phyloP scores from a whole-genome alignment of 148 eudicot genomes.

The Rhododendron williamsianum region DNA sequence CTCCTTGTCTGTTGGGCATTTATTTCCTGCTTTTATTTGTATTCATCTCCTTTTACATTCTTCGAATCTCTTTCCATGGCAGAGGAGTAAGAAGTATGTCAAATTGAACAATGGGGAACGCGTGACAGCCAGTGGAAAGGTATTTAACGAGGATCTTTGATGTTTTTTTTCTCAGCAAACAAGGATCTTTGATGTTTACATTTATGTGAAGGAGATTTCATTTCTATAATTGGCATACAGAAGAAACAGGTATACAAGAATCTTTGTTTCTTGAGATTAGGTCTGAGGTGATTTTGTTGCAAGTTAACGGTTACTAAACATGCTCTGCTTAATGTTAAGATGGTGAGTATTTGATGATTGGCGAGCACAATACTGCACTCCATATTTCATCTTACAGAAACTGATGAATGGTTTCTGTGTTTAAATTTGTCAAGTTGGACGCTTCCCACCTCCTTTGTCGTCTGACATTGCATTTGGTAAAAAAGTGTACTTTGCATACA shows the following conservation, averaged over 20 bases:
- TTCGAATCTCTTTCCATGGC: constrained; percentile 17
- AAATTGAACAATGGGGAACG: constrained; percentile 85
- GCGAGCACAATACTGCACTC: background rate
- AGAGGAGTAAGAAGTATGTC: constrained; percentile 88
- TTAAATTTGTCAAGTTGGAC: background rate
- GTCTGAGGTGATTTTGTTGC: background rate
- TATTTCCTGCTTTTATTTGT: constrained; percentile 6
- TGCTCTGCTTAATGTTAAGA: background rate
- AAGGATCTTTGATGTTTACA: background rate
- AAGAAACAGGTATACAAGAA: background rate
- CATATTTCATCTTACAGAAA: background rate
- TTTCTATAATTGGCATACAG: constrained; percentile 1
- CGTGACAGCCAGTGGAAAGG: constrained; percentile 94
- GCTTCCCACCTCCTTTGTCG: background rate
- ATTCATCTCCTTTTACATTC: background rate
- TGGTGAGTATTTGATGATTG: background rate
- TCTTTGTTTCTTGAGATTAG: background rate
- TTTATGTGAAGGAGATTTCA: background rate
- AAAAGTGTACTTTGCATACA: background rate
- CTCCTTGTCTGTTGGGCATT: background rate
- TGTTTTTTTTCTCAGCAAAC: background rate
- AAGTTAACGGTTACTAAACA: background rate
- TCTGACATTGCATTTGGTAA: background rate
- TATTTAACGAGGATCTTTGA: constrained; percentile 21
- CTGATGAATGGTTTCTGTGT: background rate